Conservation (phyloP, 2,329 filamentous ascomycete species). For the Fusarium zealandicum region DNA sequence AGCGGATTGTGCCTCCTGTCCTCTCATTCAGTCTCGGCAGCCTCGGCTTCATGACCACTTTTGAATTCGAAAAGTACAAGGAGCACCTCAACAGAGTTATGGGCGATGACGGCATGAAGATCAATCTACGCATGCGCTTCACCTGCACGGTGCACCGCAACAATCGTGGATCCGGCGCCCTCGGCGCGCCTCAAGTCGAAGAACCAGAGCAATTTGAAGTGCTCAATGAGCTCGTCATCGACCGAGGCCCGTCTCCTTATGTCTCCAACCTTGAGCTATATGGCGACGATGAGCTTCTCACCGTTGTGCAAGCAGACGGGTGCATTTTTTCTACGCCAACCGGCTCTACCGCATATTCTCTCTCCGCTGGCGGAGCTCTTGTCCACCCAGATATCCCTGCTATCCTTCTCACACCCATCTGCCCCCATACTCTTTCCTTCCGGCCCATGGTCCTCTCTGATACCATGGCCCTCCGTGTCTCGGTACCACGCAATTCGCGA, state of each 20-base stretch:
- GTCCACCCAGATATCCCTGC: constrained; percentile 97
- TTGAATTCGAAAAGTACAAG: constrained; percentile 88
- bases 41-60: constrained; percentile 87
- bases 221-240: constrained; percentile 97
- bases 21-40: constrained; percentile 85
- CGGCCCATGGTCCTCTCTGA: constrained; percentile 97
- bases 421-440: constrained; percentile 95
- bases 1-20: constrained; percentile 84
- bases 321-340: constrained; percentile 98
- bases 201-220: constrained; percentile 98
- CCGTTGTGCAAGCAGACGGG: constrained; percentile 94
- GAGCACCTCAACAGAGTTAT: constrained; percentile 87
- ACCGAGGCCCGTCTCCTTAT: constrained; percentile 94
- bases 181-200: constrained; percentile 69
- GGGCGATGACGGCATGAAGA: constrained; percentile 94
- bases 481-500: constrained; percentile 82
- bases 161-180: constrained; percentile 47
- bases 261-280: constrained; percentile 97
- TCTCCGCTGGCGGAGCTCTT: constrained; percentile 92
- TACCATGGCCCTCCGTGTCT: constrained; percentile 88
- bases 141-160: constrained; percentile 95
- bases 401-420: constrained; percentile 96
- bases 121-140: constrained; percentile 98
- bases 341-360: constrained; percentile 91
- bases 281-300: constrained; percentile 92